Evolutionary conservation across 345 rosid genomes (phyloP).

Genomic region (Linum tenue): DNA sequence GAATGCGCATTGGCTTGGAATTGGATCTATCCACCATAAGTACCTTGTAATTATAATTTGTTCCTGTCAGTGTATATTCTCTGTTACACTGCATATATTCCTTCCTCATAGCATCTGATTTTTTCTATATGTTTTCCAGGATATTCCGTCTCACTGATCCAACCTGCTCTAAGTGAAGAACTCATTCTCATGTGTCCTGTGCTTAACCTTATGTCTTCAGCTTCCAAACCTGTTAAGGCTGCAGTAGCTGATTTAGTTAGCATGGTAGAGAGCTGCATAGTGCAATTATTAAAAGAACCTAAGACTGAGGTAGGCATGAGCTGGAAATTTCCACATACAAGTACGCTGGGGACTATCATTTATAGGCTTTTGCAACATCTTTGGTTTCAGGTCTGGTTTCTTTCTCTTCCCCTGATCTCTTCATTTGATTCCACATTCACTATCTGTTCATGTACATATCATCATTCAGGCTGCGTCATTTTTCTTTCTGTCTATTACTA

Average conservation of each 20-base stretch:
- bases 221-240: constrained; percentile 70
- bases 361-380: constrained; percentile 60
- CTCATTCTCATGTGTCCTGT: constrained; percentile 62
- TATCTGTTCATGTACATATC: not conserved
- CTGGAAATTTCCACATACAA: constrained; percentile 35
- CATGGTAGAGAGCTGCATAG: constrained; percentile 49
- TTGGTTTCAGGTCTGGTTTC: constrained; percentile 63
- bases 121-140: constrained; percentile 33
- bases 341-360: constrained; percentile 47
- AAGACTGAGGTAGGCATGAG: constrained; percentile 32
- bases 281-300: constrained; percentile 36
- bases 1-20: not conserved
- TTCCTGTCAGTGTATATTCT: not conserved
- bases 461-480: not conserved
- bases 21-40: not conserved
- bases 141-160: constrained; percentile 21
- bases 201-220: constrained; percentile 67
- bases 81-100: not conserved
- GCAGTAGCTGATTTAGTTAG: constrained; percentile 62
- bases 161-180: constrained; percentile 41
- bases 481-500: not conserved
- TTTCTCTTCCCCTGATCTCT: not conserved
- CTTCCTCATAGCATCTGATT: not conserved
- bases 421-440: constrained; percentile 21
- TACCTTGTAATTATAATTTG: no score